Evolutionary conservation across 306 rosid species (phyloP), one percentile per base, ranked within the genome.

Genomic region (Cucumis hystrix): DNA sequence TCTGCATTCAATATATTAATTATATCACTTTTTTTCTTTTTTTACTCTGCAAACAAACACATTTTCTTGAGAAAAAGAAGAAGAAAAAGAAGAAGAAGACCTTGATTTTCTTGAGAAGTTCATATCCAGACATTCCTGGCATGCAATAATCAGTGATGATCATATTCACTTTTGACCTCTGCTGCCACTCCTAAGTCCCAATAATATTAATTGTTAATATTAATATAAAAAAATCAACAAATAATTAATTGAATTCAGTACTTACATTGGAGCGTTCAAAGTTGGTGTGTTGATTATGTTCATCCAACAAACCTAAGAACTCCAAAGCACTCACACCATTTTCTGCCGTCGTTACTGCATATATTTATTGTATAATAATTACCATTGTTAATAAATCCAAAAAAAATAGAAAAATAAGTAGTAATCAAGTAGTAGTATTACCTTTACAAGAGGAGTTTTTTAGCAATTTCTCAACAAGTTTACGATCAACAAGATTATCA

Each of bases 111-210:
- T 94, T 94, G 8, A 94, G 97, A 39, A 91, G 85, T 77, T 94
- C 98, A 23, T 88, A 94, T 80, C 98, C 98, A 59, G 98, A 85
- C 98, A 94, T 94, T 78, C 98, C 96, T 47, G 96, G 98, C 98
- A 94, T 94, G 76, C 96, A 90, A 37, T 94, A 94, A 83, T 94
- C 98, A 75, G 97, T 94, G 80, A 94, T 90, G 11, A 94, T 76
- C 89, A 94, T 76, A 77, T 91, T 91, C 30, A 94, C 96, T 85
- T 89, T 90, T 65, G 96, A 86, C 30, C 82, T 81, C 98, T 91
- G 78, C 80, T 33, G 4, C 3, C 30, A 28, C 37, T 33, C 5
- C 25, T 23, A 23, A 23, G 25, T 23, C 25, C 37, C 37, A 33
- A 33, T 33, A 3, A 33, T 33, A 2, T 33, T 33, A 33, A 33